A percentile compares a stretch with the other conserved stretches of the same genome.
Conservation (phyloP, 2,329 filamentous ascomycete genomes). For the Trichoderma koningiopsis region DNA sequence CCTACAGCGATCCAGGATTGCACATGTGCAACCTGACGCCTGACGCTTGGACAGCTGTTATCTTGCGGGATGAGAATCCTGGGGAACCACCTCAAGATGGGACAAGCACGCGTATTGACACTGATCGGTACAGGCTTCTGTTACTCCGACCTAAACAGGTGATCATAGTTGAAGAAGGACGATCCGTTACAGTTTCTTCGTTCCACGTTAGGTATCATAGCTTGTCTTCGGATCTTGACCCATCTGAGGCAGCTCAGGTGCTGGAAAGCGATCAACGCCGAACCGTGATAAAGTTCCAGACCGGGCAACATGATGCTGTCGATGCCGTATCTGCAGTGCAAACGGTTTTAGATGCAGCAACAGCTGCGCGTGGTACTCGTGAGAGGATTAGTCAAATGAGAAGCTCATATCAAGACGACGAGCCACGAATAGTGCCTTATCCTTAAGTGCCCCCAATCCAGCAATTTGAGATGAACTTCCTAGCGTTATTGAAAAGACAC, state of each 20-base stretch:
- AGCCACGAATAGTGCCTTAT: no score
- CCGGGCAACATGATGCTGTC: background rate
- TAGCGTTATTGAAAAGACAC: background rate
- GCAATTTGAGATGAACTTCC: background rate
- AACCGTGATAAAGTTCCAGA: background rate
- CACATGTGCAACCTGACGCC: background rate
- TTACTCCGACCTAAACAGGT: background rate
- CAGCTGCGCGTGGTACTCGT: background rate
- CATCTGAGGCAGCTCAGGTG: background rate
- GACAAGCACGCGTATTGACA: background rate
- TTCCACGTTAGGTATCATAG: background rate
- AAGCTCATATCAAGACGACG: no score
- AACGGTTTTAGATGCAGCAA: background rate
- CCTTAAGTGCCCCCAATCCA: no score
- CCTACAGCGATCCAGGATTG: background rate
- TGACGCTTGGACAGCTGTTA: constrained; percentile 7
- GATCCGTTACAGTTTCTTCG: background rate
- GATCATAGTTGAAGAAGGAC: background rate
- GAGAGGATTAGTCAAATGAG: background rate
- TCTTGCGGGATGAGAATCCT: background rate
- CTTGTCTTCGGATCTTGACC: background rate
- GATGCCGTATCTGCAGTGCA: background rate
- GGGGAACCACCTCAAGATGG: background rate
- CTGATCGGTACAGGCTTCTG: background rate
- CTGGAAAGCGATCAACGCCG: background rate